Evolutionary conservation across 768 basidiomycete species (phyloP).

Genomic region (Kwoniella shandongensis): DNA sequence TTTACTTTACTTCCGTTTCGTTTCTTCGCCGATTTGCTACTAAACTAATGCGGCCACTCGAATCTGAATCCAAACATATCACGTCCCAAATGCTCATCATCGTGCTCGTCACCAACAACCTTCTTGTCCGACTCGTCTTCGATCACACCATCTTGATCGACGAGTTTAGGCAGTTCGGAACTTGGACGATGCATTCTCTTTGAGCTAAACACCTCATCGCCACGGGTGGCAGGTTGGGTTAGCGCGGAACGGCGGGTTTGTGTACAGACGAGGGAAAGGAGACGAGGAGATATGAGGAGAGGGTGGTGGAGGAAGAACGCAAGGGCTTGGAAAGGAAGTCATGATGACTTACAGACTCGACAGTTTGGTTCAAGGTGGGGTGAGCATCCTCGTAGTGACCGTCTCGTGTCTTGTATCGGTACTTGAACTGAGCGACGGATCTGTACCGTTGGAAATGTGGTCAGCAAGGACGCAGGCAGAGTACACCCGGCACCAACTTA

Average conservation of each 20-base stretch:
- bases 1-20: slow-evolving; percentile 2
- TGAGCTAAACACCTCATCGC: slow-evolving; percentile 24
- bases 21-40: not conserved
- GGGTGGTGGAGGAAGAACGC: not conserved
- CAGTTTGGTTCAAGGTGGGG: slow-evolving; percentile 38
- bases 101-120: slow-evolving; percentile 1
- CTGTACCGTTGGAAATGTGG: slow-evolving; percentile 14
- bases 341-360: slow-evolving; percentile 34
- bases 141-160: slow-evolving; percentile 19
- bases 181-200: slow-evolving; percentile 21
- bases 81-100: not conserved
- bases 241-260: not conserved
- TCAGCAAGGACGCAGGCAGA: not conserved
- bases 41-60: slow-evolving; percentile 26
- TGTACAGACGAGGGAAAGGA: too few species aligned
- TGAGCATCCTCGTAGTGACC: slow-evolving; percentile 49
- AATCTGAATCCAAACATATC: slow-evolving; percentile 26
- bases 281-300: not conserved
- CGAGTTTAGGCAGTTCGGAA: slow-evolving; percentile 17
- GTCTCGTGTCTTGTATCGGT: slow-evolving; percentile 48
- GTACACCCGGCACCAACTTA: slow-evolving; percentile 19
- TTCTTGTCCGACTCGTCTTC: not conserved
- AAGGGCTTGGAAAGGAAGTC: not conserved
- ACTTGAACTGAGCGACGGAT: slow-evolving; percentile 50
- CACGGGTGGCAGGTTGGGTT: not conserved